These are phyloP conservation scores for cucumber (Cucumis sativus) DNA, from an alignment of 306 rosid species.

Conservation along the genomic window DNA sequence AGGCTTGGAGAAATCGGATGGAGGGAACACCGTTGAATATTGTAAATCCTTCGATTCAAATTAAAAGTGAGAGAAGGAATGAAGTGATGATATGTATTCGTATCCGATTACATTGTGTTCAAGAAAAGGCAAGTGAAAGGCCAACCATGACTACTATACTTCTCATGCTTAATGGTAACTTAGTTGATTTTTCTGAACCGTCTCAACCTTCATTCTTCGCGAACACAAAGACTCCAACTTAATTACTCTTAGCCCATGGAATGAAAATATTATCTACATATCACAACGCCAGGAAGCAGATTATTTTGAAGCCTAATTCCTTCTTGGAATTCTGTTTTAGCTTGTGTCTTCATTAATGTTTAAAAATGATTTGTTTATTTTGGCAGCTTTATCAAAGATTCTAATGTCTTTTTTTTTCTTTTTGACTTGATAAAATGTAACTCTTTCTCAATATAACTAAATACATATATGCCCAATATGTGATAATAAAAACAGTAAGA, in stretches of 20 bases:
- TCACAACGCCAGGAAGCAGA: too few species aligned
- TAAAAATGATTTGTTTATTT: too few species aligned
- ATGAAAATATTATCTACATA: too few species aligned
- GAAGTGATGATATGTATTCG: slow-evolving; percentile 39
- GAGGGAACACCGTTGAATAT: slow-evolving; percentile 17
- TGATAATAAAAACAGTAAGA: too few species aligned
- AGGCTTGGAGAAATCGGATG: slow-evolving; percentile 43
- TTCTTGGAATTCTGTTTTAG: too few species aligned
- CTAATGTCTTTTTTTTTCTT: too few species aligned
- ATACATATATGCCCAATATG: too few species aligned
- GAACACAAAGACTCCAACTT: background rate
- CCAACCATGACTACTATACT: slow-evolving; percentile 29
- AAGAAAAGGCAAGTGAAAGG: slow-evolving; percentile 26
- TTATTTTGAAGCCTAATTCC: too few species aligned
- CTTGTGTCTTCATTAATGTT: too few species aligned
- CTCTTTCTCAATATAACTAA: too few species aligned
- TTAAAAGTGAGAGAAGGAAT: background rate
- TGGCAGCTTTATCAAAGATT: too few species aligned
- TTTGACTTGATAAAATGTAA: too few species aligned
- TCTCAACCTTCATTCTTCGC: slow-evolving; percentile 20
- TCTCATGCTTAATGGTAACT: slow-evolving; percentile 22
- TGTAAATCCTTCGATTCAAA: slow-evolving; percentile 15
- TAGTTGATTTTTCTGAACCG: slow-evolving; percentile 12
- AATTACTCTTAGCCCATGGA: background rate
- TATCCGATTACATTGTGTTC: slow-evolving; percentile 40